Base-by-base conservation (phyloP, 495 filamentous ascomycete genomes). In the Staphylotrichum longicolle region DNA sequence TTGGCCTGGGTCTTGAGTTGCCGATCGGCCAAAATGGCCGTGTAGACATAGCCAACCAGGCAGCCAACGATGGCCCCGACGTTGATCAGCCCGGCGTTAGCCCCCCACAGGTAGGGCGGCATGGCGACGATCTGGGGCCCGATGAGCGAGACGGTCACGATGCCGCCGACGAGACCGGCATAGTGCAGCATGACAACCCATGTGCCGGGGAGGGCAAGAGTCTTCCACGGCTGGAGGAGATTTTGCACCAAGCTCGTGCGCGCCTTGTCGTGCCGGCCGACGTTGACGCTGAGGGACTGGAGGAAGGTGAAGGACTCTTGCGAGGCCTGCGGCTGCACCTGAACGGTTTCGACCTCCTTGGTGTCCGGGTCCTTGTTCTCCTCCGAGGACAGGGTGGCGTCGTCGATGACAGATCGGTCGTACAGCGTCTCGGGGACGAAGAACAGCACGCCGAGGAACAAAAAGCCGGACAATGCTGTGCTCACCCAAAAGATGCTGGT, bases 171-270 rank as follows among this genome's bases (percentile, higher is more conserved):
- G 1, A 56, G 53, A 2, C 53, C 53, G 40, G 53, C 40, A 30
- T 56, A 56, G 53, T 56, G 53, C 10, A 56, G 39, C 53, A 56
- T 56, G 27, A 56, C 53, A 0, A 56, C 53, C 53, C 53, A 56
- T 4, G 53, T 56, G 7, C 53, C 53, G 0, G 53, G 53, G 11
- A 56, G 41, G 7, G 41, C 40, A 5, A 56, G 53, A 11, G 53
- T 56, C 11, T n/a, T 8, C 53, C 53, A 56, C 2, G 53, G 53
- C 40, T 42, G 53, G 27, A 56, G 4, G 30, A 56, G 15, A 40
- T 56, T 34, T 27, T 32, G 40, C 20, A 45, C 7, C 40, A 56
- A 6, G 27, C 30, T 20, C 1, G 30, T 27, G 53, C 11, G 53
- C 11, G 53, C 52, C 6, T 11, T 7, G 52, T 7, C 3, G 5